Base-by-base conservation (phyloP, 2,329 filamentous ascomycete genomes). In the Beauveria bassiana region DNA sequence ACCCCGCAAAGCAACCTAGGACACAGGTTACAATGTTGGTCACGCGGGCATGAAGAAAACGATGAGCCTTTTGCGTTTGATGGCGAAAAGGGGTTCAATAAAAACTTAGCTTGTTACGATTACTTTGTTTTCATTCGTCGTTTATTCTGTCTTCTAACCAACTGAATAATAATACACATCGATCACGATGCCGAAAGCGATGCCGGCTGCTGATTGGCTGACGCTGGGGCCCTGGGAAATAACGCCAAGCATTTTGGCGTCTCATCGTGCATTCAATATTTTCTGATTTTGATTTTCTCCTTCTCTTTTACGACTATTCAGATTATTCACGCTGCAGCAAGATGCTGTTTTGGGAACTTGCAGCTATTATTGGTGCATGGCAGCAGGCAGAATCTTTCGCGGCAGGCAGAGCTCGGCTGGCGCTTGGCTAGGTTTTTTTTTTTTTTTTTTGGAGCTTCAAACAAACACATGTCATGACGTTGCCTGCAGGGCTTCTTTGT, bases 211-310 rank as follows among this genome's bases (percentile, higher is more conserved):
- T 59, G 47, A 31, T 59, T 59, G 56, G 56, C 7, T 14, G 26
- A 14, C 2, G 10, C 6, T 28, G 38, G 49, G 47, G 31, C 57
- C 5, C n/a, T 16, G 57, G 57, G 57, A 59, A 59, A 59, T 59
- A 59, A 59, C 57, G 57, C 57, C 57, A 59, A 59, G 57, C 10
- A 40, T 46, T 59, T 59, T 59, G 52, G 57, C 57, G 57, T 52
- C 49, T 31, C 49, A 53, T 59, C 38, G 57, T 52, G 49, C 47
- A 46, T 51, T 8, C 7, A 16, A 10, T 31, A 7, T 26, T 34
- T 46, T 50, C 16, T 42, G 26, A 6, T 54, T 26, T 16, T 18
- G 10, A n/a, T 31, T 40, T 53, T 53, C 24, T 24, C n/a, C 20
- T 46, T 46, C n/a, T 24, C 10, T 22, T 22, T 46, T 5, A 31